Conservation (phyloP, 1,139 yeast genomes). For the Magnusiomyces ingens region DNA sequence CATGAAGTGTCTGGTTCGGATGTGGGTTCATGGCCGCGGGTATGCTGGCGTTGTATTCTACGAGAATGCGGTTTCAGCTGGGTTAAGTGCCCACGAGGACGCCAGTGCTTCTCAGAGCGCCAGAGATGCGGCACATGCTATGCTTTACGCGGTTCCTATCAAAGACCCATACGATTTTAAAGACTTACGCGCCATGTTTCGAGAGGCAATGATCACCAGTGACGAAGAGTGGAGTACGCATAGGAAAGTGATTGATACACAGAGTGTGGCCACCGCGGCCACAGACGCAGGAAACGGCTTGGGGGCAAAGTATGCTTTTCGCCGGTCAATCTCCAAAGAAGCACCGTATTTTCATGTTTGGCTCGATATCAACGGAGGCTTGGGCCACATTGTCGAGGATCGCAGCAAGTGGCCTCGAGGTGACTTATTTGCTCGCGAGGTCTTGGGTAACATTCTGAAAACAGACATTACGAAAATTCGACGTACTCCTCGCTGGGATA, state of each 20-base stretch:
- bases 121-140: constrained; percentile 35
- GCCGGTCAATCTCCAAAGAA: constrained; percentile 39
- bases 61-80: constrained; percentile 35
- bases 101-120: constrained; percentile 17
- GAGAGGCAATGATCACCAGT: constrained; percentile 36
- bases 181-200: constrained; percentile 35
- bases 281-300: constrained; percentile 24
- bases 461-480: constrained; percentile 33
- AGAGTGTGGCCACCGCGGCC: constrained; percentile 26
- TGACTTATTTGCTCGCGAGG: constrained; percentile 41
- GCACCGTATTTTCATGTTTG: constrained; percentile 48
- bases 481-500: constrained; percentile 31
- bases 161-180: constrained; percentile 21
- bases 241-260: constrained; percentile 34
- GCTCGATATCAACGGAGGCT: constrained; percentile 42
- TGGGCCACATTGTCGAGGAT: constrained; percentile 46
- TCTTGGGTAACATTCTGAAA: constrained; percentile 41
- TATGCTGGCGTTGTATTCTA: constrained; percentile 38
- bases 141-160: constrained; percentile 41
- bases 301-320: constrained; percentile 29
- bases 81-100: neutral
- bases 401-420: constrained; percentile 39
- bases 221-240: constrained; percentile 40
- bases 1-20: constrained; percentile 38
- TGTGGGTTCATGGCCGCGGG: constrained; percentile 34